These are phyloP conservation scores for Botryosphaeria dothidea DNA, from an alignment of 2,329 filamentous ascomycete genomes.

Conservation along the genomic window DNA sequence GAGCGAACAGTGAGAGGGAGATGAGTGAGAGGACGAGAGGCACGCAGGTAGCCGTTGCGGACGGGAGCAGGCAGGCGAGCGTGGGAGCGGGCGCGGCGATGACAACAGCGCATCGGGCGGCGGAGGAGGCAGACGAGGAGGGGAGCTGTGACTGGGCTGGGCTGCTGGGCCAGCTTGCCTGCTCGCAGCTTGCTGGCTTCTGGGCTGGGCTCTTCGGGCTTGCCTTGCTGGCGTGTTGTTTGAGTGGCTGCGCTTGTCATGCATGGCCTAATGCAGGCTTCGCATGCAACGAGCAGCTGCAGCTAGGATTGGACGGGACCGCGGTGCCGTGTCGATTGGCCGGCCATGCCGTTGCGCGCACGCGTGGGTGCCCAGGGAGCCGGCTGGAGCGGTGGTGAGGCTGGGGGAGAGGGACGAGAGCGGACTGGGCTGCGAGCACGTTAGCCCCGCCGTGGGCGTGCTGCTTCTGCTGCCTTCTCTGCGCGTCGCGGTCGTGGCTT, in stretches of 20 bases:
- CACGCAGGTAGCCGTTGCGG: neutral
- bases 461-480: neutral
- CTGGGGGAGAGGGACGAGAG: neutral
- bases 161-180: neutral
- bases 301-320: conserved; percentile 12
- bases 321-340: conserved; percentile 1
- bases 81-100: conserved; percentile 4
- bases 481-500: neutral
- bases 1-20: neutral
- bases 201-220: conserved; percentile 1
- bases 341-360: conserved; percentile 4
- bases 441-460: neutral
- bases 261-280: conserved; percentile 18
- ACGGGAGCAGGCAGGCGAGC: neutral
- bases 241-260: conserved; percentile 20
- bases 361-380: neutral
- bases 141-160: conserved; percentile 2
- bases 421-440: neutral
- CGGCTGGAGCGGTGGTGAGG: neutral
- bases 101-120: conserved; percentile 10
- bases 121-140: neutral
- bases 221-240: neutral
- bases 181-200: conserved; percentile 1
- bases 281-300: conserved; percentile 14
- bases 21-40: neutral